A percentile compares a stretch with the other conserved stretches of the same genome.
phyloP scores from a whole-genome alignment of 495 filamentous ascomycete species.

The Neurospora sp. region DNA sequence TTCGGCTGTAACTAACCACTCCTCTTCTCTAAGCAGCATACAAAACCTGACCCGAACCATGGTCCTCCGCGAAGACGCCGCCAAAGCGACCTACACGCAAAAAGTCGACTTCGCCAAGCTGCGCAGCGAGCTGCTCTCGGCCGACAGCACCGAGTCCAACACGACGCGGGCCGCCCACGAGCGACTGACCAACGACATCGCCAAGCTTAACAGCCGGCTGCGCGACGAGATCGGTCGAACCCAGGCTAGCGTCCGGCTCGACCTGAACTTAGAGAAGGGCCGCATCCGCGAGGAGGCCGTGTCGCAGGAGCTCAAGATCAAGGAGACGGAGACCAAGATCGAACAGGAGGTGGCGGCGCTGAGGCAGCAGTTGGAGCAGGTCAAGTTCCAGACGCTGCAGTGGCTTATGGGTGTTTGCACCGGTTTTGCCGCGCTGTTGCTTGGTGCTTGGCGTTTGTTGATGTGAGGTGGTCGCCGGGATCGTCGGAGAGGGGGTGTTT shows the following conservation, averaged over 20 bases:
- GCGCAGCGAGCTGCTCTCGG: slow-evolving; percentile 80
- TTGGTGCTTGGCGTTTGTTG: slow-evolving; percentile 93
- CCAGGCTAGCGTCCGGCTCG: slow-evolving; percentile 80
- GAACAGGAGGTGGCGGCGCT: slow-evolving; percentile 94
- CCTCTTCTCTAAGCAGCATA: slow-evolving; percentile 44
- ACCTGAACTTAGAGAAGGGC: slow-evolving; percentile 95
- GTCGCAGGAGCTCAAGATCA: slow-evolving; percentile 94
- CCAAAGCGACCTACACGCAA: slow-evolving; percentile 86
- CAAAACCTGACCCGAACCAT: slow-evolving; percentile 97
- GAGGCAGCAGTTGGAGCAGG: slow-evolving; percentile 83
- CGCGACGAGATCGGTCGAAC: slow-evolving; percentile 91
- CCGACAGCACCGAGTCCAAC: slow-evolving; percentile 81
- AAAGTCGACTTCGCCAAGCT: slow-evolving; percentile 99
- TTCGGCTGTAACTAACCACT: background rate
- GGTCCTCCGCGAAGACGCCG: slow-evolving; percentile 90
- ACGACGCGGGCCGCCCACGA: slow-evolving; percentile 87
- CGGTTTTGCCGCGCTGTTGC: slow-evolving; percentile 75
- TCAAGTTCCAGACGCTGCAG: slow-evolving; percentile 95
- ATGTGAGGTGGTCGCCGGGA: slow-evolving; percentile 26
- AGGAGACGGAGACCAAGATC: slow-evolving; percentile 96
- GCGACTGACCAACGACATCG: slow-evolving; percentile 83
- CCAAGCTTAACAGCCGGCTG: slow-evolving; percentile 78
- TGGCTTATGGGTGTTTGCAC: slow-evolving; percentile 99
- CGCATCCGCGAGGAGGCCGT: slow-evolving; percentile 94
- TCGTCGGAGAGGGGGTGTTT: no score